Evolutionary conservation across 2,329 filamentous ascomycete genomes (phyloP).

Genomic region (Aaosphaeria arxii): DNA sequence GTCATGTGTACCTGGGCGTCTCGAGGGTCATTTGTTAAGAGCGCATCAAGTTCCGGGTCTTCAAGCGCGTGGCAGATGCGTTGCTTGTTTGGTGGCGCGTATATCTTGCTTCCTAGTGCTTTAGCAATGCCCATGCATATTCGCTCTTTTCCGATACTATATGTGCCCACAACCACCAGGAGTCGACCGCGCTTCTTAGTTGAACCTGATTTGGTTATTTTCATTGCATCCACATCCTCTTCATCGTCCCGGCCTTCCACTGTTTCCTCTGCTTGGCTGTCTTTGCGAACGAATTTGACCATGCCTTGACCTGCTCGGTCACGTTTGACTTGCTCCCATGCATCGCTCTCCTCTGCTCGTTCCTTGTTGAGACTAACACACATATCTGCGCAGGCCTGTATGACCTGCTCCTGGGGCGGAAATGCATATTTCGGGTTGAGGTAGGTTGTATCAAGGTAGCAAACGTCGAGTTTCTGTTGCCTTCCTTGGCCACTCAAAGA

Average conservation of each 20-base stretch:
- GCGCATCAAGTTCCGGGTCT: conserved; percentile 73
- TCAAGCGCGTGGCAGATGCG: conserved; percentile 81
- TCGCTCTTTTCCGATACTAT: conserved; percentile 96
- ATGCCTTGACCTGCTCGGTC: conserved; percentile 58
- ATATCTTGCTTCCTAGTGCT: conserved; percentile 85
- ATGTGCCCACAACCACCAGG: conserved; percentile 91
- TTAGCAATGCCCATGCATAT: conserved; percentile 91
- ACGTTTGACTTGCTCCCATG: conserved; percentile 56
- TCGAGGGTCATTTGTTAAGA: conserved; percentile 75
- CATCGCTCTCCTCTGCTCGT: conserved; percentile 54
- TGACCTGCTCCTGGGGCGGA: conserved; percentile 82
- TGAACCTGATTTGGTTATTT: conserved; percentile 14
- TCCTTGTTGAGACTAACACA: conserved; percentile 75
- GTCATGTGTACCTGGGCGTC: conserved; percentile 98
- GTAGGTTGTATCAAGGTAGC: conserved; percentile 97
- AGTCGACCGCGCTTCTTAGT: conserved; percentile 61
- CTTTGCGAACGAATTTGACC: conserved; percentile 58
- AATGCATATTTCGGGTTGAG: conserved; percentile 95
- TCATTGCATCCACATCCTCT: conserved; percentile 34
- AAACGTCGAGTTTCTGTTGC: conserved; percentile 89
- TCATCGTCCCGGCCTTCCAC: conserved; percentile 18
- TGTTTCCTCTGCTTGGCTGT: conserved; percentile 30
- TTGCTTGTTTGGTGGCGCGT: conserved; percentile 77
- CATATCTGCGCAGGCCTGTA: conserved; percentile 81
- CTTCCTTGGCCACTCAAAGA: conserved; percentile 65